Base-by-base conservation (phyloP, 768 basidiomycete genomes). In the Vararia minispora region DNA sequence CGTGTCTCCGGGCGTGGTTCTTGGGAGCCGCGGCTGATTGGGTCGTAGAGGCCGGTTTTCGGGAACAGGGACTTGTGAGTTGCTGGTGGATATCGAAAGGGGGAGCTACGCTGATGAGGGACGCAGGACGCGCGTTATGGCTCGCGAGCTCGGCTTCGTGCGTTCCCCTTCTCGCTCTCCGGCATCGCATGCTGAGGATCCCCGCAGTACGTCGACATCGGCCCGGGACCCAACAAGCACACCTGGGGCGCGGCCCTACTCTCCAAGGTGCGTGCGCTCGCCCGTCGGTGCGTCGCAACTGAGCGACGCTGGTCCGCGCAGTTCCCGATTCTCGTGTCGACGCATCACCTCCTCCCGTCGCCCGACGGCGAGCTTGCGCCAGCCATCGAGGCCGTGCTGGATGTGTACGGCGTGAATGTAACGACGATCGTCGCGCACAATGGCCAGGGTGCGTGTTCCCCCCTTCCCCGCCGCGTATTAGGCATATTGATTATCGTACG, bases 401-500 rank as follows among this genome's bases (percentile, higher is more conserved):
- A 90, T 36, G 65, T 88, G 6, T 81, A 76, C 46, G 87, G 88
- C 1, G 79, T 76, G 1, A 68, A 72, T 36, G 73, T 91, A 13
- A 79, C 78, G 5, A 86, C 91, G 0, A 65, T 92, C n/a, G 83
- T 92, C 8, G 70, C 86, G 0, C 90, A 94, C 48, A 92, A 94
- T 53, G 90, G 90, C 5, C 90, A 94, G 69, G 85, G 85, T 81
- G 44, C 37, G 55, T 41, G 11, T 22, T n/a, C 11, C 20, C 2
- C 18, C 10, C 31, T 24, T n/a, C 4, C 9, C 14, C 14, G 14
- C 22, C 33, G 5, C n/a, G 27, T 12, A 23, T 18, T 33, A 16
- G 11, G 18, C 13, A 17, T 21, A 23, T 27, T 27, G 29, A 22
- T 35, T 27, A 38, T 32, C 14, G 13, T 16, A 28, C 13, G 17